Base-by-base conservation (phyloP, 75 land plant species). In the Selaginella moellendorffii region DNA sequence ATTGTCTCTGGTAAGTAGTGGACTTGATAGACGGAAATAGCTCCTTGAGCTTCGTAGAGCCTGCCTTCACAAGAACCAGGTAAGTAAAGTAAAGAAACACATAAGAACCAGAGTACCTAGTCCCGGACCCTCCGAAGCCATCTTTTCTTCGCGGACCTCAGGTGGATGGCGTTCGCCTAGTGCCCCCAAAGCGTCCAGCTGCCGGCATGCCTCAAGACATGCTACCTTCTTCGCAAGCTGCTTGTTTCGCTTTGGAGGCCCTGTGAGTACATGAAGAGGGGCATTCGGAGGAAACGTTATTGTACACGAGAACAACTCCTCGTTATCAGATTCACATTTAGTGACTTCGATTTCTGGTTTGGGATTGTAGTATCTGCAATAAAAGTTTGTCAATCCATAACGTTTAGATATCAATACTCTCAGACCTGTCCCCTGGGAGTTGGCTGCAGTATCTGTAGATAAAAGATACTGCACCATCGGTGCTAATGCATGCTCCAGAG, bases 31-130 rank as follows among this genome's bases (percentile, higher is more conserved):
- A 67, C 0, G 78, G 76, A 75, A 89, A 90, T 19, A 95, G 65
- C 64, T 95, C 99, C 75, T 95, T 95, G 66, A 82, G 83, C 59
- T 79, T 86, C 24, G 83, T 95, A 28, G 96, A 82, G 26, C 99
- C 95, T 91, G 27, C 24, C n/a, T n/a, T n/a, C n/a, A n/a, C n/a
- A n/a, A 69, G 61, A 20, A 26, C 19, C 0, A 1, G 24, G 31
- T 21, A n/a, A 53, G 1, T 30, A 0, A 27, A 27, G 1, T 9
- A 0, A 0, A 36, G 10, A 36, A 36, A 36, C 46, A 36, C 46
- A 36, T 36, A 14, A n/a, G n/a, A n/a, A n/a, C n/a, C n/a, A n/a
- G n/a, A n/a, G n/a, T n/a, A n/a, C n/a, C n/a, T n/a, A n/a, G n/a
- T n/a, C n/a, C 46, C 5, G 46, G 46, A 14, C 14, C 46, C 14